Conservation (phyloP, 495 filamentous ascomycete genomes). For the Monascus purpureus region DNA sequence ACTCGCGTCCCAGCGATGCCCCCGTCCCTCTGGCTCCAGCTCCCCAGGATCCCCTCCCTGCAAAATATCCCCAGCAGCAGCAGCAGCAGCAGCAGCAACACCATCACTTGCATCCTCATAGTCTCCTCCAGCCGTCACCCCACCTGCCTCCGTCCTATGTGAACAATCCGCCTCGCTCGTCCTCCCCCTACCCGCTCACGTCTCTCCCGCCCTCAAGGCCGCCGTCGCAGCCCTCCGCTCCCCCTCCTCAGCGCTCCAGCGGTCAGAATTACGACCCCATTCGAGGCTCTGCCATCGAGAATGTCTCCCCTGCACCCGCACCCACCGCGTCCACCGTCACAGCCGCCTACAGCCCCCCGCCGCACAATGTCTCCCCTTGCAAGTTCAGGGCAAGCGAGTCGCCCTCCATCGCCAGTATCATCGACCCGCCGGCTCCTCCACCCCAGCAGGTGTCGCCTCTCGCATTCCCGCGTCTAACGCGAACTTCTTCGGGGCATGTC, state of each 20-base stretch:
- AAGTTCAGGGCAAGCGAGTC: slow-evolving; percentile 66
- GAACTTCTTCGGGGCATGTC: slow-evolving; percentile 20
- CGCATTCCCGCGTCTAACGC: slow-evolving; percentile 15
- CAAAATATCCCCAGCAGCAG: slow-evolving; percentile 2
- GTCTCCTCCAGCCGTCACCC: slow-evolving; percentile 10
- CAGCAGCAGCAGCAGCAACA: slow-evolving; percentile 4
- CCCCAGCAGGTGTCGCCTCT: slow-evolving; percentile 10
- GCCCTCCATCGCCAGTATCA: slow-evolving; percentile 77
- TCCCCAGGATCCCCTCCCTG: neutral
- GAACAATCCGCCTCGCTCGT: slow-evolving; percentile 12
- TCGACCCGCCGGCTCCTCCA: slow-evolving; percentile 52
- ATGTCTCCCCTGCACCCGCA: slow-evolving; percentile 41
- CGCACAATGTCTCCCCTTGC: slow-evolving; percentile 20
- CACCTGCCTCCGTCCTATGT: slow-evolving; percentile 8
- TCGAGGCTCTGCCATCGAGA: slow-evolving; percentile 50
- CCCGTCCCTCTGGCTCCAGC: neutral
- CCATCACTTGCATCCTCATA: slow-evolving; percentile 5
- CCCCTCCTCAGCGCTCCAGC: slow-evolving; percentile 31
- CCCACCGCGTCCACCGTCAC: slow-evolving; percentile 35
- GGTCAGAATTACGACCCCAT: slow-evolving; percentile 83
- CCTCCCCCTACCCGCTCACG: slow-evolving; percentile 9
- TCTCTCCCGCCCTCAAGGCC: slow-evolving; percentile 18
- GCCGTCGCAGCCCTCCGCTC: slow-evolving; percentile 21
- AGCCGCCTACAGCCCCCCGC: slow-evolving; percentile 25
- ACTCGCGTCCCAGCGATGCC: slow-evolving; percentile 1